Conservation (phyloP, 345 rosid genomes). For the Clarkia xantiana region DNA sequence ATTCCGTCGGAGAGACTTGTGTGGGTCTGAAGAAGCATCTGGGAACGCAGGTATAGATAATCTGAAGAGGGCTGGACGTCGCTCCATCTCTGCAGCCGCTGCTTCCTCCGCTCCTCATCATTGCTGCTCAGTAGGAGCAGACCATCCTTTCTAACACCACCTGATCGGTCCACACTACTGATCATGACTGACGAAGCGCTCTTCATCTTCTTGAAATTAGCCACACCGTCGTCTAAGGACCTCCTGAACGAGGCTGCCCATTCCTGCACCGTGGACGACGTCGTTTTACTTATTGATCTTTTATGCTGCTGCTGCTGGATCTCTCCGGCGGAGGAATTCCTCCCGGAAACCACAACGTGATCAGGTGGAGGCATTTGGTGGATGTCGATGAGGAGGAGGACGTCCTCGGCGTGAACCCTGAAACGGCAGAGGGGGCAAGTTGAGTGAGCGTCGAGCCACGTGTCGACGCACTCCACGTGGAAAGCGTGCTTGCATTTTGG, state of each 20-base stretch:
- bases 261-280: conserved; percentile 1
- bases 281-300: conserved; percentile 1
- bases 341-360: conserved; percentile 40
- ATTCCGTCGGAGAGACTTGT: too few relatives aligned
- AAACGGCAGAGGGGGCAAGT: conserved; percentile 90
- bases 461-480: conserved; percentile 86
- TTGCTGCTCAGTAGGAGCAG: conserved; percentile 24
- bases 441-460: conserved; percentile 93
- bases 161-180: conserved; percentile 32
- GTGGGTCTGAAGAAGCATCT: too few relatives aligned
- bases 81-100: conserved; percentile 50
- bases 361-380: too few relatives aligned
- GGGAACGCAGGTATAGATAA: conserved; percentile 53
- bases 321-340: conserved; percentile 60
- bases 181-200: conserved; percentile 19
- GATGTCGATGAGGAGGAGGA: conserved; percentile 42
- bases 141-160: conserved; percentile 40
- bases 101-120: conserved; percentile 19
- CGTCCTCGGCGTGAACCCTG: conserved; percentile 85
- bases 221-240: conserved; percentile 40
- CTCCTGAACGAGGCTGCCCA: conserved; percentile 17
- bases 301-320: conserved; percentile 2
- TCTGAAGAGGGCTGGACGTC: conserved; percentile 66
- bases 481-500: conserved; percentile 94
- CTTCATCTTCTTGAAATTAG: conserved; percentile 12